Conservation (phyloP, 2,329 filamentous ascomycete genomes). For the Diaporthe helianthi region DNA sequence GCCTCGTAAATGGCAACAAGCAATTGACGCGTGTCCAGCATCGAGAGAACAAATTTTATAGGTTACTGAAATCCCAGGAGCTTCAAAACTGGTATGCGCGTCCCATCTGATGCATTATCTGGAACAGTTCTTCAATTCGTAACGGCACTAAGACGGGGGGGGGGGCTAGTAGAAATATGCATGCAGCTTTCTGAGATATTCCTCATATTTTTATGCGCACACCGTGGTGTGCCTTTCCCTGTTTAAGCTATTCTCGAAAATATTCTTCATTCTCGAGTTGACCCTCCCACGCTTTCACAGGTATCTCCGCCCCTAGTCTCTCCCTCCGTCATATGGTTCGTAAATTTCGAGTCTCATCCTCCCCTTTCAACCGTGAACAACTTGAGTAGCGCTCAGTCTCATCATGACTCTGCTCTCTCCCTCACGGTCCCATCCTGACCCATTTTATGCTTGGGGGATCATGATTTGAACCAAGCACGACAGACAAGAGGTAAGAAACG, state of each 20-base stretch:
- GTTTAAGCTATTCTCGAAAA: conserved; percentile 1
- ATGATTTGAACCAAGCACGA: conserved; percentile 16
- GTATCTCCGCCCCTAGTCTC: conserved; percentile 20
- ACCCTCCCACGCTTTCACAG: neutral
- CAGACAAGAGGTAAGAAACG: conserved; percentile 7
- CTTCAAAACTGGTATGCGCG: neutral
- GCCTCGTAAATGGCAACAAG: neutral
- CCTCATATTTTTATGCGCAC: conserved; percentile 28
- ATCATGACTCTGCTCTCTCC: neutral
- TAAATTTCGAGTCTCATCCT: conserved; percentile 29
- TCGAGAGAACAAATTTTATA: neutral
- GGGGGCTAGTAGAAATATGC: neutral
- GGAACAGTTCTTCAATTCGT: neutral
- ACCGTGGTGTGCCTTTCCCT: conserved; percentile 24
- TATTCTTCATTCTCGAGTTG: neutral
- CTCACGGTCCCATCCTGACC: neutral
- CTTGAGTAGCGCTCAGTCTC: neutral
- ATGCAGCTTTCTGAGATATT: conserved; percentile 30
- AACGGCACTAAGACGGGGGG: neutral
- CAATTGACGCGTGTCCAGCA: neutral
- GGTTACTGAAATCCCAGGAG: neutral
- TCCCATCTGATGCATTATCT: neutral
- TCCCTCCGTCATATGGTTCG: conserved; percentile 28
- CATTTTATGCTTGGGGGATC: conserved; percentile 26
- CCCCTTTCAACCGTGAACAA: conserved; percentile 7